These are phyloP conservation scores for Yarrowia bubula DNA, from an alignment of 805 yeast genomes.

Conservation along the genomic window DNA sequence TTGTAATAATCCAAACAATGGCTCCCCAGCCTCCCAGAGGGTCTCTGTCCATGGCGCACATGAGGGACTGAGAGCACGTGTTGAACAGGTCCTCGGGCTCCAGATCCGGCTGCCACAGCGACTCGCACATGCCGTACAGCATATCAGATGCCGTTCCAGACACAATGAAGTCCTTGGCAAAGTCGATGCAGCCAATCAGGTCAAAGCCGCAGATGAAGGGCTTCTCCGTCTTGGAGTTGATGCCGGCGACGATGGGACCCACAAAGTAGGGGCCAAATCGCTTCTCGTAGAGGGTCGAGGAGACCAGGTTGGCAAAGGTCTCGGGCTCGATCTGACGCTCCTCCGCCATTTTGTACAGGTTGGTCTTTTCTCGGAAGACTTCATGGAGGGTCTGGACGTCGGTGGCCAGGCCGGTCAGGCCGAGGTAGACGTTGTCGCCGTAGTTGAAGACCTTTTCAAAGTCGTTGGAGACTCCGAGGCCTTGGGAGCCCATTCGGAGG, in stretches of 20 bases:
- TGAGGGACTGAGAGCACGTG: slow-evolving; percentile 87
- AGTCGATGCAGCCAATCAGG: slow-evolving; percentile 93
- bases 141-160: slow-evolving; percentile 97
- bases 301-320: slow-evolving; percentile 87
- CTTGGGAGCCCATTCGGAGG: slow-evolving; percentile 88
- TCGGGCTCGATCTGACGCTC: slow-evolving; percentile 91
- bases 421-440: slow-evolving; percentile 69
- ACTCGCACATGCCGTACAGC: slow-evolving; percentile 97
- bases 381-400: slow-evolving; percentile 85
- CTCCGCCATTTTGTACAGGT: slow-evolving; percentile 84
- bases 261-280: slow-evolving; percentile 93
- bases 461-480: slow-evolving; percentile 85
- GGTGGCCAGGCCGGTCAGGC: slow-evolving; percentile 91
- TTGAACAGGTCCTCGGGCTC: slow-evolving; percentile 95
- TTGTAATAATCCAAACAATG: slow-evolving; percentile 84
- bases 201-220: slow-evolving; percentile 97
- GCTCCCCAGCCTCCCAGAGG: slow-evolving; percentile 99
- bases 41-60: slow-evolving; percentile 96
- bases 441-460: slow-evolving; percentile 89
- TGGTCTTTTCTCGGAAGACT: slow-evolving; percentile 77
- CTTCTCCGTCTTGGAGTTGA: slow-evolving; percentile 72
- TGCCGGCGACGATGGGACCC: slow-evolving; percentile 95
- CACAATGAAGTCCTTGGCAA: slow-evolving; percentile 90
- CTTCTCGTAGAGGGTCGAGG: slow-evolving; percentile 83
- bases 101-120: slow-evolving; percentile 87